A percentile compares a stretch with the other conserved stretches of the same genome.
These are phyloP conservation scores for Eutypella sp. DNA, from an alignment of 2,329 filamentous ascomycete species.

Conservation along the genomic window DNA sequence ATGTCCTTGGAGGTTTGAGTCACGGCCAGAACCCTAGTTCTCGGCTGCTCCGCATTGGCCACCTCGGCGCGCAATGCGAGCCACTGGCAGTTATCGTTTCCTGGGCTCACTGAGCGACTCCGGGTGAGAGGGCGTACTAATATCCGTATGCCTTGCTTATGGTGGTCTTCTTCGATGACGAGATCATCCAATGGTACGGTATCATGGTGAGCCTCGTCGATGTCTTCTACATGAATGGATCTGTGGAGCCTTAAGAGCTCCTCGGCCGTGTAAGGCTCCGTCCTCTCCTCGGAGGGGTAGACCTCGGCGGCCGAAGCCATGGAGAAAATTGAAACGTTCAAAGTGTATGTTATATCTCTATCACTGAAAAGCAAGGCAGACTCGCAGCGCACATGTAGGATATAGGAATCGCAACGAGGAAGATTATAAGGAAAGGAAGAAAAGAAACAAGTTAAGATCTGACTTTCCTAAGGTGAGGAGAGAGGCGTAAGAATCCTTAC, in stretches of 20 bases:
- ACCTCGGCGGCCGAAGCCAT: conserved; percentile 46
- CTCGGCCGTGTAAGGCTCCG: conserved; percentile 53
- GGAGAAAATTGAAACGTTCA: conserved; percentile 14
- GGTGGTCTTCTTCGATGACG: conserved; percentile 45
- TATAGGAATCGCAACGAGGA: neutral
- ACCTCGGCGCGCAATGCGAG: conserved; percentile 51
- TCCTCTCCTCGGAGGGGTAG: conserved; percentile 46
- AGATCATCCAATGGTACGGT: conserved; percentile 51
- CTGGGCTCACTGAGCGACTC: conserved; percentile 51
- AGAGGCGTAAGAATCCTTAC: neutral
- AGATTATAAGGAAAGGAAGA: neutral
- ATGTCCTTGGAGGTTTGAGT: conserved; percentile 56
- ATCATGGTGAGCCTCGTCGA: conserved; percentile 33
- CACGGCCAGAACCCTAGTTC: conserved; percentile 54
- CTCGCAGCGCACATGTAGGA: neutral
- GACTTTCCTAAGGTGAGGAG: too few relatives aligned
- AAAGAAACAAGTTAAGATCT: conserved; percentile 1
- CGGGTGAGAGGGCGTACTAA: conserved; percentile 50
- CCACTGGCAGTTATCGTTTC: conserved; percentile 53
- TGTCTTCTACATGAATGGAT: conserved; percentile 40
- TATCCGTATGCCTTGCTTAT: conserved; percentile 52
- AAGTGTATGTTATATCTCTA: neutral
- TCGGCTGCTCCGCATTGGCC: conserved; percentile 44
- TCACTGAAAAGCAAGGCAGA: neutral
- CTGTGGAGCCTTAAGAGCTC: conserved; percentile 46